These are phyloP conservation scores for Scleroderma citrinum DNA, from an alignment of 768 basidiomycete genomes.

Conservation along the genomic window DNA sequence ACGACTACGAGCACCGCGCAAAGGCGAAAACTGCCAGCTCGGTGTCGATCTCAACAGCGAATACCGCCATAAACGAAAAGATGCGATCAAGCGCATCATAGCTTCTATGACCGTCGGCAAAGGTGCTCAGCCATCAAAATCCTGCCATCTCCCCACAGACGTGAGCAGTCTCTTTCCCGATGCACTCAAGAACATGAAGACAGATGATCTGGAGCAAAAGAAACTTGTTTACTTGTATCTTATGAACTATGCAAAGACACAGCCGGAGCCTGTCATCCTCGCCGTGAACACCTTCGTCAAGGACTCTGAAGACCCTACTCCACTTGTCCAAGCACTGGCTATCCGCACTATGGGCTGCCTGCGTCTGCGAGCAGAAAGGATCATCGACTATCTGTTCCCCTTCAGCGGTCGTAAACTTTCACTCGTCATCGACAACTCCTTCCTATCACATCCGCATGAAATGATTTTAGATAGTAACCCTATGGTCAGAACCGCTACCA, in stretches of 20 bases:
- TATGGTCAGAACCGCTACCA: slow-evolving; percentile 56
- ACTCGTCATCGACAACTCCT: slow-evolving; percentile 91
- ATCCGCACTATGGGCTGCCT: slow-evolving; percentile 98
- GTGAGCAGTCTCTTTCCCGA: slow-evolving; percentile 95
- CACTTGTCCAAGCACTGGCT: slow-evolving; percentile 90
- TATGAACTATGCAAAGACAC: slow-evolving; percentile 99
- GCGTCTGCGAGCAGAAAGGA: slow-evolving; percentile 94
- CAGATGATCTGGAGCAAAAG: slow-evolving; percentile 98
- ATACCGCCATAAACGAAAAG: slow-evolving; percentile 91
- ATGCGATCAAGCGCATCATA: slow-evolving; percentile 97
- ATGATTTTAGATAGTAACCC: slow-evolving; percentile 96
- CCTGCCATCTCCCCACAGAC: slow-evolving; percentile 36
- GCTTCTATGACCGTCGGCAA: slow-evolving; percentile 99
- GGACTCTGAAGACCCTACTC: slow-evolving; percentile 95
- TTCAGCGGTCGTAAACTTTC: slow-evolving; percentile 96
- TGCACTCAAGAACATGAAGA: slow-evolving; percentile 99
- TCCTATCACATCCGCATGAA: slow-evolving; percentile 81
- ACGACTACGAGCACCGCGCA: slow-evolving; percentile 53
- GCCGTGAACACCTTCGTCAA: slow-evolving; percentile 99
- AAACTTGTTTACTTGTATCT: slow-evolving; percentile 99
- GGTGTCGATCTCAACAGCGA: slow-evolving; percentile 96
- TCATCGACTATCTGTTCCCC: slow-evolving; percentile 96
- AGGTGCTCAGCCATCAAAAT: slow-evolving; percentile 44
- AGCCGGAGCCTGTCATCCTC: slow-evolving; percentile 97
- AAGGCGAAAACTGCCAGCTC: slow-evolving; percentile 97